Evolutionary conservation across 352 stramenopile genomes (phyloP).

Genomic region (Nothophytophthora sp.): DNA sequence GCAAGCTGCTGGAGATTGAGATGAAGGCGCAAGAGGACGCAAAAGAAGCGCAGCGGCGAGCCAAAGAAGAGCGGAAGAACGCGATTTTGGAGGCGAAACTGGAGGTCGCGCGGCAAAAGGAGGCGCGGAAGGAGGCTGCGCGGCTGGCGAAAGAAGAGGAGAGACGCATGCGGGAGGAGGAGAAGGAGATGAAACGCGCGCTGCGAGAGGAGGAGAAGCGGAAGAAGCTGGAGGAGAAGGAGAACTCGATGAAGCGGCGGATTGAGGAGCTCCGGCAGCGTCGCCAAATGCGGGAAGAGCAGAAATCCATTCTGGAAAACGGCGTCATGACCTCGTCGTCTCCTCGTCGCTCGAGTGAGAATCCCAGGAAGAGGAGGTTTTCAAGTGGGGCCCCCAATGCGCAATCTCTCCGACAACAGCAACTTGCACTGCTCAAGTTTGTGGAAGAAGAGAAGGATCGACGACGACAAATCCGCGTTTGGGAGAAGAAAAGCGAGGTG

Average conservation of each 20-base stretch:
- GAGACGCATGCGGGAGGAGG: constrained; percentile 62
- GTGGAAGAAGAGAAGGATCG: constrained; percentile 69
- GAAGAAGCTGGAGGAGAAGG: constrained; percentile 72
- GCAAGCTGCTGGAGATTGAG: constrained; percentile 74
- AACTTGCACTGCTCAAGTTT: constrained; percentile 64
- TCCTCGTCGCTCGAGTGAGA: constrained; percentile 20
- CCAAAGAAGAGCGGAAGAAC: constrained; percentile 73
- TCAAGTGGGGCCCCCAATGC: constrained; percentile 14
- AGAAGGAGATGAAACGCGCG: constrained; percentile 70
- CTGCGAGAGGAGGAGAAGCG: constrained; percentile 71
- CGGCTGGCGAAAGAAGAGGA: constrained; percentile 73
- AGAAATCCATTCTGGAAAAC: constrained; percentile 72
- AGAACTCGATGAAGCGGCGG: constrained; percentile 69
- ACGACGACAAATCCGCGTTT: constrained; percentile 52
- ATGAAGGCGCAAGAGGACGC: constrained; percentile 78
- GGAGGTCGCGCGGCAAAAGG: constrained; percentile 65
- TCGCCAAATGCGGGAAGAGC: constrained; percentile 68
- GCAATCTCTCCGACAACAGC: constrained; percentile 42
- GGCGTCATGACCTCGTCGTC: constrained; percentile 60
- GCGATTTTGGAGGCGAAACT: constrained; percentile 66
- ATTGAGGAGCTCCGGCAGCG: constrained; percentile 71
- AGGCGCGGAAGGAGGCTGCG: constrained; percentile 60
- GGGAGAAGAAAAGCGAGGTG: constrained; percentile 49
- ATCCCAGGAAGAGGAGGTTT: constrained; percentile 18
- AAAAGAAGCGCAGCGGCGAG: constrained; percentile 63